Conservation (phyloP, 164 flowering plant genomes). For the Vitis vinifera region ASM3070453v1 NC_081806.1:12461001-12461500, state of each 20-base stretch:
- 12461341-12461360: slow-evolving; percentile 46
- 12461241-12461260: slow-evolving; percentile 65
- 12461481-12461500: too few species aligned
- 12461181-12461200: slow-evolving; percentile 87
- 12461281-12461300: slow-evolving; percentile 51
- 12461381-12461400: slow-evolving; percentile 35
- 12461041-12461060: too few species aligned
- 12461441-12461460: slow-evolving; percentile 16
- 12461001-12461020: too few species aligned
- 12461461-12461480: too few species aligned
- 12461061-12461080: neutral
- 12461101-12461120: slow-evolving; percentile 27
- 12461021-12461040: too few species aligned
- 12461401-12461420: slow-evolving; percentile 26
- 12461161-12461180: slow-evolving; percentile 69
- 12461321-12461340: slow-evolving; percentile 44
- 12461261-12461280: slow-evolving; percentile 31
- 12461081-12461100: slow-evolving; percentile 20
- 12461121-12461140: slow-evolving; percentile 22
- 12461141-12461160: slow-evolving; percentile 14
- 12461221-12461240: slow-evolving; percentile 56
- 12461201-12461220: slow-evolving; percentile 52
- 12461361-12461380: slow-evolving; percentile 49
- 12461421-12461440: slow-evolving; percentile 56
- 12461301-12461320: slow-evolving; percentile 54